These are phyloP conservation scores for Phytophthora fragariae DNA, from an alignment of 352 stramenopile genomes.

Conservation along the genomic window DNA sequence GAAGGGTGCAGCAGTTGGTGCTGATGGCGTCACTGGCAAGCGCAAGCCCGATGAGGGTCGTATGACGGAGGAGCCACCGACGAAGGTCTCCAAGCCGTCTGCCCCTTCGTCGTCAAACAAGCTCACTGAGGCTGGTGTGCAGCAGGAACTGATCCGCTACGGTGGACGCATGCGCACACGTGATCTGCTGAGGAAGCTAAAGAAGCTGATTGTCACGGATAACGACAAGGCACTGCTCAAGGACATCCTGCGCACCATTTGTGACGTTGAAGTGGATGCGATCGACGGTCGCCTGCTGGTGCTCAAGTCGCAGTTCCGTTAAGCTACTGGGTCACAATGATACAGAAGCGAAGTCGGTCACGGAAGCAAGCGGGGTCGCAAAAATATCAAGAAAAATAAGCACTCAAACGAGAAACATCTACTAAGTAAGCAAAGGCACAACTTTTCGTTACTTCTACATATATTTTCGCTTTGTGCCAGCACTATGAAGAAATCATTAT, in stretches of 20 bases:
- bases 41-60: slow-evolving; percentile 55
- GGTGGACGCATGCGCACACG: slow-evolving; percentile 83
- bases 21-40: slow-evolving; percentile 50
- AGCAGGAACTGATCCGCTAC: slow-evolving; percentile 86
- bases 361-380: not conserved
- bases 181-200: slow-evolving; percentile 81
- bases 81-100: slow-evolving; percentile 49
- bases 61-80: slow-evolving; percentile 55
- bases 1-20: slow-evolving; percentile 23
- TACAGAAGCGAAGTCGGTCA: too few relatives aligned
- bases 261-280: slow-evolving; percentile 84
- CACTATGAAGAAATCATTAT: slow-evolving; percentile 33
- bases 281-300: slow-evolving; percentile 86
- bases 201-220: slow-evolving; percentile 84
- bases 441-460: too few relatives aligned
- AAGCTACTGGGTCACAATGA: slow-evolving; percentile 18
- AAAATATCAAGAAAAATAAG: not conserved
- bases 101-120: slow-evolving; percentile 56
- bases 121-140: slow-evolving; percentile 82
- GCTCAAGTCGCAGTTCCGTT: slow-evolving; percentile 90
- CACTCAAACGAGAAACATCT: too few relatives aligned
- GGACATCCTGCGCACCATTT: slow-evolving; percentile 90
- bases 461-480: too few relatives aligned
- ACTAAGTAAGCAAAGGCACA: too few relatives aligned
- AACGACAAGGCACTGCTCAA: slow-evolving; percentile 86